A percentile compares a stretch with the other conserved stretches of the same genome.
phyloP scores from a whole-genome alignment of 2,329 filamentous ascomycete genomes.

The Trichoderma afroharzianum region DNA sequence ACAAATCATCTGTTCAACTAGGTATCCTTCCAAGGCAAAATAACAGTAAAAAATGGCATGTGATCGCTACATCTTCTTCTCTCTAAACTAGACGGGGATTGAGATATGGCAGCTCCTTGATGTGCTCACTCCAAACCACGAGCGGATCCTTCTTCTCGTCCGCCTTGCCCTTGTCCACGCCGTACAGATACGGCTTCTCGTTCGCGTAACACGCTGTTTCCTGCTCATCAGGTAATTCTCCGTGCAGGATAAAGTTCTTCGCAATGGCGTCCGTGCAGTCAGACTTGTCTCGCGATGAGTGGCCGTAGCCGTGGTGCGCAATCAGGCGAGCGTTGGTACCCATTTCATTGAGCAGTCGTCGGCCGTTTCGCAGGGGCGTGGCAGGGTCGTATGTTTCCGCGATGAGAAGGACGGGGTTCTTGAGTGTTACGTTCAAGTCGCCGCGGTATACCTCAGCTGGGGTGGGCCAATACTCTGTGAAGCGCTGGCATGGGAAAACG shows the following conservation, averaged over 20 bases:
- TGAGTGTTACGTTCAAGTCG: constrained; percentile 41
- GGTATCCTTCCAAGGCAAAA: background rate
- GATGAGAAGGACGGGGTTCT: constrained; percentile 44
- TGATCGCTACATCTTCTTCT: background rate
- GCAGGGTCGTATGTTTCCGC: constrained; percentile 49
- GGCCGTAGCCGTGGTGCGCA: constrained; percentile 49
- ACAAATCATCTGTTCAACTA: background rate
- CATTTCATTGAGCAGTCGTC: constrained; percentile 43
- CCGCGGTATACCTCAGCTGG: constrained; percentile 47
- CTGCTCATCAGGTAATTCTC: constrained; percentile 36
- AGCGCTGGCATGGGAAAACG: constrained; percentile 47
- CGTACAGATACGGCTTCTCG: constrained; percentile 46
- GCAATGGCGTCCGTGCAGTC: constrained; percentile 43
- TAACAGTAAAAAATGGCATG: background rate
- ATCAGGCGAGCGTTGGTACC: constrained; percentile 46
- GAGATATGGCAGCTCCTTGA: constrained; percentile 15
- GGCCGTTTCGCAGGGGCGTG: constrained; percentile 47
- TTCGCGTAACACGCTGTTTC: constrained; percentile 47
- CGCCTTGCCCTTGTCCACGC: constrained; percentile 19
- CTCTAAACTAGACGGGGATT: background rate
- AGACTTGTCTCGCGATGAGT: constrained; percentile 44
- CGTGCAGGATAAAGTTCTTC: constrained; percentile 39
- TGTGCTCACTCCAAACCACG: constrained; percentile 22
- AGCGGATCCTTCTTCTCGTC: constrained; percentile 14
- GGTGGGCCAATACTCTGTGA: constrained; percentile 41